Base-by-base conservation (phyloP, 805 yeast species). In the Phaffomyces antillensis region DNA sequence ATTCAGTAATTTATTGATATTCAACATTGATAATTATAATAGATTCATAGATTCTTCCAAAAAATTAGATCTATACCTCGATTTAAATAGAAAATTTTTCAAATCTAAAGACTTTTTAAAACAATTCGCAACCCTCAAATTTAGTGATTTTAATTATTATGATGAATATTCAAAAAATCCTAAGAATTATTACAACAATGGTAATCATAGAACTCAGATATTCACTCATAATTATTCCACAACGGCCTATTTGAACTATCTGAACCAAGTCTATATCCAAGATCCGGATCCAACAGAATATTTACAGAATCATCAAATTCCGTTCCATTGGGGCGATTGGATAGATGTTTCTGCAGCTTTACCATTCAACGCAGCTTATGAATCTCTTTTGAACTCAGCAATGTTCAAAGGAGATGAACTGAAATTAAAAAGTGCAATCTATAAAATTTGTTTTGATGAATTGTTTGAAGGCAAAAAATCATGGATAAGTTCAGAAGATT, bases 321-420 rank as follows among this genome's bases (percentile, higher is more conserved):
- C 47, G 11, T 53, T 55, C 47, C 60, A 65, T 52, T 65, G 67
- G 71, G 61, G 59, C 39, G 66, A 59, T 40, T 61, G 65, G 65
- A 52, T 52, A 15, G 64, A 61, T 40, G 39, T 55, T 3, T 45
- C 54, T 4, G 55, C 56, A 5, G 61, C 62, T 4, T 52, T 53
- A 24, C 54, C 63, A 16, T 59, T 58, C 41, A 51, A 53, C 24
- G 34, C 52, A 7, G 50, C 67, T 2, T 68, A 66, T 42, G 48
- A 52, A n/a, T 33, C 43, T 1, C 37, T 60, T 5, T 20, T 46
- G 23, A 30, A 43, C 15, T 16, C 30, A 13, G 31, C 38, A n/a
- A 31, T 41, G 2, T 49, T 44, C 33, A 36, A 36, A 23, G 45
- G 47, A 10, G 34, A 50, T 34, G 42, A 32, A 30, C 10, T 20